A percentile compares a stretch with the other conserved stretches of the same genome.
phyloP scores from a whole-genome alignment of 1,139 yeast genomes.

The Debaryomyces udenii region DNA sequence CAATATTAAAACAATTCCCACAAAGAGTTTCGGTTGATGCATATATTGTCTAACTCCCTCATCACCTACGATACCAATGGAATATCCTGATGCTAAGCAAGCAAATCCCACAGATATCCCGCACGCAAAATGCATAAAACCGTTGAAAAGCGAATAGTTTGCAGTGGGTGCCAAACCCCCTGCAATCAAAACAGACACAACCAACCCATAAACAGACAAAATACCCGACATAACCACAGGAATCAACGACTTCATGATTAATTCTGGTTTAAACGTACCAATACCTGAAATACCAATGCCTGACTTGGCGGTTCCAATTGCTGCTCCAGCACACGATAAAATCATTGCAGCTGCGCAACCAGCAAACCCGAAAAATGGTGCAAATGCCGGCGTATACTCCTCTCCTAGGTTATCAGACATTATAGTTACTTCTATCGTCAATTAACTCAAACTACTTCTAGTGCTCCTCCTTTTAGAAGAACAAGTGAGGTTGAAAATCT shows the following conservation, averaged over 20 bases:
- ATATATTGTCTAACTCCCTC: constrained; percentile 98
- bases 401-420: constrained; percentile 41
- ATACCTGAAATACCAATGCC: constrained; percentile 96
- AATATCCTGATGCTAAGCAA: constrained; percentile 97
- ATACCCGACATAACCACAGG: constrained; percentile 99
- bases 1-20: constrained; percentile 94
- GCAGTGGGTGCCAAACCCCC: constrained; percentile 82
- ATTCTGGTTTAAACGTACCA: constrained; percentile 82
- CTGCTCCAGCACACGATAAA: constrained; percentile 92
- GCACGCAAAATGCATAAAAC: constrained; percentile 96
- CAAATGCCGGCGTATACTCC: constrained; percentile 81
- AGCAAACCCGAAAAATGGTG: constrained; percentile 95
- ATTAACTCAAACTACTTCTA: background rate
- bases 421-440: constrained; percentile 1
- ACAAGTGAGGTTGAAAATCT: too few species aligned
- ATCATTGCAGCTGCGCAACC: constrained; percentile 94
- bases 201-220: constrained; percentile 92
- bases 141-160: constrained; percentile 85
- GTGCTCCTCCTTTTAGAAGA: too few species aligned
- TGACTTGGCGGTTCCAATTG: constrained; percentile 97
- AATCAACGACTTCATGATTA: constrained; percentile 80
- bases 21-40: constrained; percentile 96
- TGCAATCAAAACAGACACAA: constrained; percentile 93
- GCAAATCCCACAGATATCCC: constrained; percentile 95
- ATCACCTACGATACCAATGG: constrained; percentile 98